phyloP scores from a whole-genome alignment of 2,329 filamentous ascomycete species.

The Juglanconis sp. region DNA sequence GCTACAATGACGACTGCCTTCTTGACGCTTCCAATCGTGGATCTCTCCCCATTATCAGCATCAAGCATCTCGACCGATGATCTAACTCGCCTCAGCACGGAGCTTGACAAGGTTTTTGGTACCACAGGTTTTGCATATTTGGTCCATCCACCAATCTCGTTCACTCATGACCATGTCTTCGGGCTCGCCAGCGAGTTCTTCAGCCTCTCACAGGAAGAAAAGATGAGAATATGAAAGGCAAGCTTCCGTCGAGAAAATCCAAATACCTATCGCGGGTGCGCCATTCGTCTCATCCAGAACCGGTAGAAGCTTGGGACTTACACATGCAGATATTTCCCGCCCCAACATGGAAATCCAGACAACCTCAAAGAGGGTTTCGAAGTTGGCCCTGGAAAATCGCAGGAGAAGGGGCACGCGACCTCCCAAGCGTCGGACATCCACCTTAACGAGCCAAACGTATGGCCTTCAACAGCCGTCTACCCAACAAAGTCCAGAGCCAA shows the following conservation, averaged over 20 bases:
- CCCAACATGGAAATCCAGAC: conserved; percentile 34
- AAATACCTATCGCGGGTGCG: conserved; percentile 41
- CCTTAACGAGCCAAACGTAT: conserved; percentile 1
- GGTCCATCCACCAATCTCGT: conserved; percentile 38
- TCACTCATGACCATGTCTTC: conserved; percentile 40
- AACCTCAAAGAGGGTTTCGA: conserved; percentile 47
- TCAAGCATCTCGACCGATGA: background rate
- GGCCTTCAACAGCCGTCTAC: background rate
- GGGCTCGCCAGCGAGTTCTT: conserved; percentile 37
- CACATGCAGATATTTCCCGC: conserved; percentile 39
- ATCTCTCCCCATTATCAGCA: background rate
- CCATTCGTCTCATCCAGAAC: background rate
- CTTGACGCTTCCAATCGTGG: background rate
- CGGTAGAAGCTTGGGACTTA: conserved; percentile 14
- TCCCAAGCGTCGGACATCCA: background rate
- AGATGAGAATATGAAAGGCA: conserved; percentile 39
- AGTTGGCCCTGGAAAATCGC: conserved; percentile 30
- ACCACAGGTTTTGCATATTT: conserved; percentile 46
- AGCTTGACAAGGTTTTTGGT: conserved; percentile 39
- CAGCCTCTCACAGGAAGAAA: conserved; percentile 30
- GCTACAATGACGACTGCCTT: background rate
- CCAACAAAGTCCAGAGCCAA: background rate
- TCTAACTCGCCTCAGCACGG: conserved; percentile 8
- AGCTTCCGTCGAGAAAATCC: conserved; percentile 35
- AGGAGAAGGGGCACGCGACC: background rate